Base-by-base conservation (phyloP, 2,329 filamentous ascomycete species). In the Fusarium sambucinum region DNA sequence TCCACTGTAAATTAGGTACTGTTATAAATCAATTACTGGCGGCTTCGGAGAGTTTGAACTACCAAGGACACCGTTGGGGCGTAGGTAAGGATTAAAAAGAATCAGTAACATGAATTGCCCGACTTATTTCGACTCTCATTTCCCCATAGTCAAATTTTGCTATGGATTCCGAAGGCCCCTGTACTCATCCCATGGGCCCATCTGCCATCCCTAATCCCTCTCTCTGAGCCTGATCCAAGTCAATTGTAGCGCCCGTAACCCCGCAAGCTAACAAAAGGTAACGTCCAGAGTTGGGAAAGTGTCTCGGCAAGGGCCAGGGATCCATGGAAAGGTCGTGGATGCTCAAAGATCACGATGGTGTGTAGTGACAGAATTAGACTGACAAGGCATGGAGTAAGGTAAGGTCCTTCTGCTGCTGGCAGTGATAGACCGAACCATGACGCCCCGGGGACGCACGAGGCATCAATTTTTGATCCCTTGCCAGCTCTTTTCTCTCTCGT, bases 301-400 rank as follows among this genome's bases (percentile, higher is more conserved):
- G 68, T 57, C 54, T 38, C 60, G 59, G 68, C 68, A 61, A 65
- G 54, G 58, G 53, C 54, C 67, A 69, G 63, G 71, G 71, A 69
- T 74, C 58, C 66, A 72, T 62, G 71, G 6, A 38, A 69, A 66
- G 55, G 60, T 63, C 62, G 55, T 71, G 71, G 55, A 52, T 54
- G 54, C 53, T 45, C 55, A 66, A 64, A 73, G 72, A 69, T 74
- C 72, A 74, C 72, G 72, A 74, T 74, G 72, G 68, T 74, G 58
- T 69, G 65, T 69, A 67, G 68, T 68, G 61, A 73, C 66, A 67
- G 63, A 60, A 66, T 48, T 45, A 27, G 47, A 51, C 47, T 55
- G 55, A 46, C 44, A 38, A 59, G 47, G 47, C 32, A 53, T 38
- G 57, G 33, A 42, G 32, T 51, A 59, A 46, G 53, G 48, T 48